A percentile compares a stretch with the other conserved stretches of the same genome.
phyloP scores from a whole-genome alignment of 2,329 filamentous ascomycete species.

The Alternaria burnsii region DNA sequence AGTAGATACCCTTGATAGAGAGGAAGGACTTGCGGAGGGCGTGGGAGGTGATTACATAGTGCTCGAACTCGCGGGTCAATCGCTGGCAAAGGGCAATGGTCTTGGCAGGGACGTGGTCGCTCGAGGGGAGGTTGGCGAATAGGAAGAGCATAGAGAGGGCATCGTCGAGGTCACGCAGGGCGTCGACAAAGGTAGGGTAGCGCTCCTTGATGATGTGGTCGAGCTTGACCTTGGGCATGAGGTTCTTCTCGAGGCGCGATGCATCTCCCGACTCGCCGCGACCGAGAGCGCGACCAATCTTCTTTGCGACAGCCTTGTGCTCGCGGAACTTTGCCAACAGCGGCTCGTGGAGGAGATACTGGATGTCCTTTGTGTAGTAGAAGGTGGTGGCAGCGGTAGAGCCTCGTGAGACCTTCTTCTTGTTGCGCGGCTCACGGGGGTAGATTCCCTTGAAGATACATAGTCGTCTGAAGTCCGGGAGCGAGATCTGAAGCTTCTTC shows the following conservation, averaged over 20 bases:
- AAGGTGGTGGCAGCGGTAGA: slow-evolving; percentile 93
- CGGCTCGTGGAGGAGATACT: slow-evolving; percentile 97
- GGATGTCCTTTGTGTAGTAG: slow-evolving; percentile 92
- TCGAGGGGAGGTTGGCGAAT: slow-evolving; percentile 94
- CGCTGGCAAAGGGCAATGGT: slow-evolving; percentile 95
- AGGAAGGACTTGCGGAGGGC: slow-evolving; percentile 95
- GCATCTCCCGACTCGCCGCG: slow-evolving; percentile 91
- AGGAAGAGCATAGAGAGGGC: slow-evolving; percentile 96
- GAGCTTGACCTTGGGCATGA: slow-evolving; percentile 87
- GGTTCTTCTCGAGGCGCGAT: slow-evolving; percentile 86
- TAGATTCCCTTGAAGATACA: slow-evolving; percentile 99
- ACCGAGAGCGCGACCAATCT: slow-evolving; percentile 91
- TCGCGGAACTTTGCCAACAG: slow-evolving; percentile 94
- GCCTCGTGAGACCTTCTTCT: slow-evolving; percentile 95
- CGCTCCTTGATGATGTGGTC: slow-evolving; percentile 98
- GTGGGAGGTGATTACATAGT: slow-evolving; percentile 93
- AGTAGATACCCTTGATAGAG: slow-evolving; percentile 99
- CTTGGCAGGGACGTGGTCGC: slow-evolving; percentile 87
- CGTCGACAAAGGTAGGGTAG: slow-evolving; percentile 96
- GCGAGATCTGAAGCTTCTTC: slow-evolving; percentile 95
- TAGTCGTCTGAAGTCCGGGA: slow-evolving; percentile 95
- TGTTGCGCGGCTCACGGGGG: slow-evolving; percentile 93
- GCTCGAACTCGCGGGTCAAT: slow-evolving; percentile 93
- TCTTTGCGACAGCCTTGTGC: slow-evolving; percentile 96
- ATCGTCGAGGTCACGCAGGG: slow-evolving; percentile 93